Base-by-base conservation (phyloP, 192 early-diverging fungal species). In the Rhizophlyctis rosea region DNA sequence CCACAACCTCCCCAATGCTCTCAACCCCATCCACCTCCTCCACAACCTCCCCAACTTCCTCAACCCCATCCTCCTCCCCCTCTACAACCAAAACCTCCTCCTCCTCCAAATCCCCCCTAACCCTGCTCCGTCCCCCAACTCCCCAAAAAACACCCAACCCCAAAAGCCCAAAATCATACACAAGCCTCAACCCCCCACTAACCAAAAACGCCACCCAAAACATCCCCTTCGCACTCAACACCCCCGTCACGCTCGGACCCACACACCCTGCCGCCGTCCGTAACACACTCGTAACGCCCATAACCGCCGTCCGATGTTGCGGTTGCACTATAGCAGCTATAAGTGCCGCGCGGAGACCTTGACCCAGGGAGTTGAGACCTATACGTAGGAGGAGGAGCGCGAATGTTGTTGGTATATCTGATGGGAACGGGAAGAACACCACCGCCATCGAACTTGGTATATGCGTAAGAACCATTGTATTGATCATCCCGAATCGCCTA, bases 131-230 rank as follows among this genome's bases (percentile, higher is more conserved):
- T n/a, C n/a, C n/a, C n/a, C n/a, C n/a, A n/a, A n/a, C n/a, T n/a
- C n/a, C n/a, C n/a, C n/a, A n/a, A n/a, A n/a, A n/a, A n/a, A n/a
- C n/a, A n/a, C n/a, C n/a, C n/a, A n/a, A n/a, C n/a, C n/a, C n/a
- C n/a, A n/a, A n/a, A n/a, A n/a, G n/a, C n/a, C n/a, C n/a, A n/a
- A n/a, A n/a, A n/a, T n/a, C n/a, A n/a, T n/a, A n/a, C n/a, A n/a
- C n/a, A n/a, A n/a, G n/a, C n/a, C n/a, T n/a, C n/a, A n/a, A n/a
- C n/a, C n/a, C n/a, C n/a, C n/a, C n/a, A n/a, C n/a, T n/a, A n/a
- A n/a, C n/a, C n/a, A n/a, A n/a, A n/a, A n/a, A n/a, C n/a, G n/a
- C 39, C 9, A 47, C 39, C 39, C 39, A 47, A 47, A 47, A 47
- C 39, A 9, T 9, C 9, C 39, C 39, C 9, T 47, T 47, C 39